Percentiles rank a stretch among this genome's conserved stretches.
These are phyloP conservation scores for Acanthamoeba sp. DNA, from an alignment of 208 protist genomes.

Conservation along the genomic window DNA sequence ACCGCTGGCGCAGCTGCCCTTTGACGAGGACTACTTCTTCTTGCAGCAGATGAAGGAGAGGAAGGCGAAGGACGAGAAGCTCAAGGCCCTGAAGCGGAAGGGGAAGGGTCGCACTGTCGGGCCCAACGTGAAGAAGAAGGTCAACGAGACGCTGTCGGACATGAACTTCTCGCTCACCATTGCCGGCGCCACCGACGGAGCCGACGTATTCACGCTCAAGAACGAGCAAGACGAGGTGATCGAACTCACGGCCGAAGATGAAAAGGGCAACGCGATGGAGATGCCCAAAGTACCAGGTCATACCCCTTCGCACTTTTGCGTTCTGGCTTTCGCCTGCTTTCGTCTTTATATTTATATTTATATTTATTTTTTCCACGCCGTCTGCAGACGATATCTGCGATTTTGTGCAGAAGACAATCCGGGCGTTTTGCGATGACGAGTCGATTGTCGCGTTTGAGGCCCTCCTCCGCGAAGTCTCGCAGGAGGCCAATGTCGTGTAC, in stretches of 20 bases:
- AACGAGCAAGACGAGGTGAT: conserved; percentile 36
- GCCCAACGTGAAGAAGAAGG: conserved; percentile 65
- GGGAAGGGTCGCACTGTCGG: conserved; percentile 3
- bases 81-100: conserved; percentile 43
- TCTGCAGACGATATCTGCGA: conserved; percentile 19
- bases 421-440: conserved; percentile 68
- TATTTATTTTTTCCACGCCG: neutral
- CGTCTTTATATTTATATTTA: neutral
- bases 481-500: conserved; percentile 29
- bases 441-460: conserved; percentile 59
- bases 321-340: neutral
- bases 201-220: conserved; percentile 60
- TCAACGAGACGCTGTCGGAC: conserved; percentile 56
- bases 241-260: conserved; percentile 8
- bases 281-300: conserved; percentile 32
- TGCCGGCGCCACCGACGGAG: conserved; percentile 18
- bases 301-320: neutral
- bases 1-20: conserved; percentile 60
- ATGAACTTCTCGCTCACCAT: conserved; percentile 63
- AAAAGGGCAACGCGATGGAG: conserved; percentile 5
- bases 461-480: conserved; percentile 37
- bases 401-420: neutral
- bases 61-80: conserved; percentile 12
- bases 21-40: conserved; percentile 65
- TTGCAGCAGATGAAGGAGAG: conserved; percentile 41